Evolutionary conservation across 257 asterid genomes (phyloP).

Genomic region (Solanum sitiens): DNA sequence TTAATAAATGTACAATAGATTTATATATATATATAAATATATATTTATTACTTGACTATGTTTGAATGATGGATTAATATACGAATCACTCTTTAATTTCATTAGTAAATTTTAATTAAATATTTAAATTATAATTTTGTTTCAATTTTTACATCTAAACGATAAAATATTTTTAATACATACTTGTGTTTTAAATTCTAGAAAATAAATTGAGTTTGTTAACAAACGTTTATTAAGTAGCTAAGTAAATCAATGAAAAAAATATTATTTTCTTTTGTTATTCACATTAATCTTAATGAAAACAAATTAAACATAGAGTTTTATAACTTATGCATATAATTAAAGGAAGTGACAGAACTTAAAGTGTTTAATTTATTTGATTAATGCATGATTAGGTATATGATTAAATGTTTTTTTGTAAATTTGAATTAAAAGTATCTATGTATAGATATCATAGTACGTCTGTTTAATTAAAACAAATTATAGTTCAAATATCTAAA

Average conservation of each 20-base stretch:
- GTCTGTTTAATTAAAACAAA: no score
- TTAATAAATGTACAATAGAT: background rate
- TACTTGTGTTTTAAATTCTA: background rate
- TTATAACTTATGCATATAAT: background rate
- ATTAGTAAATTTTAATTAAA: background rate
- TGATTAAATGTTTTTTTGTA: background rate
- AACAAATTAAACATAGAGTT: fast-evolving
- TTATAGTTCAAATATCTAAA: background rate
- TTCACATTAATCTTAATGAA: background rate
- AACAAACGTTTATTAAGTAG: background rate
- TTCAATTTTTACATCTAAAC: no score
- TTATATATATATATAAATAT: background rate
- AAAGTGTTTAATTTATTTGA: background rate
- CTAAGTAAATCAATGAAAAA: background rate
- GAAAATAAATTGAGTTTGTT: background rate
- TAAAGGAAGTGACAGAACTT: background rate
- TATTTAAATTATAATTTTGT: background rate
- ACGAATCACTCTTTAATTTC: background rate
- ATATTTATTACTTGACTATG: background rate
- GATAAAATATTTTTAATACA: background rate
- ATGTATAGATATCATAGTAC: background rate
- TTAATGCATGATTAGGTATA: background rate
- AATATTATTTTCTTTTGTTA: background rate
- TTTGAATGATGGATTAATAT: background rate
- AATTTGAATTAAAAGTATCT: background rate